Evolutionary conservation across 345 rosid genomes (phyloP).

Genomic region (Ailanthus altissimus): DNA sequence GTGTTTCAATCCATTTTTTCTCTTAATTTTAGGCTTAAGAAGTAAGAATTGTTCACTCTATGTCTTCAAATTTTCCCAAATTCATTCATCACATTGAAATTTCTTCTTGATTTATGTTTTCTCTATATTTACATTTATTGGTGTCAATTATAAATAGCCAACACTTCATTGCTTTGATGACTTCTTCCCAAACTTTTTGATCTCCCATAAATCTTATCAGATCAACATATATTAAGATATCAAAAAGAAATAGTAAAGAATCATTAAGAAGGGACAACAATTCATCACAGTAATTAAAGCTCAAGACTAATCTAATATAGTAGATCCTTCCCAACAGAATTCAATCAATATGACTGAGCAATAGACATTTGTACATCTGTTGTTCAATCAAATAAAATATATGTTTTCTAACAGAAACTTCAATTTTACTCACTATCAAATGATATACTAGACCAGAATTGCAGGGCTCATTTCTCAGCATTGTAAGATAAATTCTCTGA

Average conservation of each 20-base stretch:
- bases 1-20: background rate
- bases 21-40: background rate
- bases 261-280: background rate
- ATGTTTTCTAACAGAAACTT: background rate
- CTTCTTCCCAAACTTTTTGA: no score
- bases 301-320: background rate
- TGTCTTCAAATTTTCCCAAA: no score
- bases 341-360: background rate
- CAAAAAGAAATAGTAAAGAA: background rate
- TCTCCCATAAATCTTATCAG: background rate
- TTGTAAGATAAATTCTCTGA: background rate
- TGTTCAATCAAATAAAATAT: background rate
- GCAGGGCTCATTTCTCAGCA: background rate
- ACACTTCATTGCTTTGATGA: background rate
- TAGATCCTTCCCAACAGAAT: background rate
- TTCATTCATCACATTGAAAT: background rate
- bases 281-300: background rate
- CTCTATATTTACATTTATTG: slow-evolving; percentile 11
- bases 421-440: background rate
- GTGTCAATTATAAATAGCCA: background rate
- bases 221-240: background rate
- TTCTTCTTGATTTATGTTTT: background rate
- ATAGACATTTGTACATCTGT: background rate
- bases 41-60: no score
- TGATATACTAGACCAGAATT: background rate